A percentile compares a stretch with the other conserved stretches of the same genome.
phyloP scores from a whole-genome alignment of 495 filamentous ascomycete species.

The Podospora pseudocomata region DNA sequence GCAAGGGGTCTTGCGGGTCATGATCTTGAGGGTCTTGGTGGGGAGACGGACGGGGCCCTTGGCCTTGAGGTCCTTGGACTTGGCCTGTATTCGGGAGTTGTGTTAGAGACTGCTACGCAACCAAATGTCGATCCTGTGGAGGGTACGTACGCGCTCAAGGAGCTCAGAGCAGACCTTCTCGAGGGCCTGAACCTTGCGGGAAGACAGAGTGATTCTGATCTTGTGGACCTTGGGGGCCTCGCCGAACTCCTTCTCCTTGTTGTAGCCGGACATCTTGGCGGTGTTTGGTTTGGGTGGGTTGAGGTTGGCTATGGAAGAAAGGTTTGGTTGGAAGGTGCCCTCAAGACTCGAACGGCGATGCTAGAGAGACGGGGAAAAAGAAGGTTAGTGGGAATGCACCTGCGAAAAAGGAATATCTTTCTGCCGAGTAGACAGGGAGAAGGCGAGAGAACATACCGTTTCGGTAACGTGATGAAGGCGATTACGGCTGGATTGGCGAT shows the following conservation, averaged over 20 bases:
- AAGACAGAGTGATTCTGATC: conserved; percentile 80
- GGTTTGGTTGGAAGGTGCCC: conserved; percentile 30
- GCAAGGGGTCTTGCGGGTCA: conserved; percentile 71
- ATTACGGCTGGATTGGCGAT: conserved; percentile 10
- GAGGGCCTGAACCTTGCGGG: conserved; percentile 84
- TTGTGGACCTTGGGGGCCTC: conserved; percentile 38
- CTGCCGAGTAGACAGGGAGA: not conserved
- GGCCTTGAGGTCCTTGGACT: conserved; percentile 96
- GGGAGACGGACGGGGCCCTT: conserved; percentile 99
- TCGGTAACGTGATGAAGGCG: conserved; percentile 81
- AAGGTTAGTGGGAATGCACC: not conserved
- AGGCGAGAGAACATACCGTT: conserved; percentile 36
- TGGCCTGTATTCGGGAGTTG: conserved; percentile 48
- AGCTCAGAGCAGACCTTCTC: conserved; percentile 99
- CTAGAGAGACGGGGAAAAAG: not conserved
- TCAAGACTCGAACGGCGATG: conserved; percentile 63
- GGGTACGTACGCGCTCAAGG: conserved; percentile 69
- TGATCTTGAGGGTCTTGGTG: conserved; percentile 95
- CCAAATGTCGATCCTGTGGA: not conserved
- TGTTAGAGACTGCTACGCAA: not conserved
- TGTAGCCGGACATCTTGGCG: conserved; percentile 88
- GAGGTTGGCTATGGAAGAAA: conserved; percentile 27
- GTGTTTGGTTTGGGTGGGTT: conserved; percentile 19
- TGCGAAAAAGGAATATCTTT: not conserved
- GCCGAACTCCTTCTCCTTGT: conserved; percentile 89